Evolutionary conservation across 306 rosid genomes (phyloP).

Genomic region (Quercus alba): DNA sequence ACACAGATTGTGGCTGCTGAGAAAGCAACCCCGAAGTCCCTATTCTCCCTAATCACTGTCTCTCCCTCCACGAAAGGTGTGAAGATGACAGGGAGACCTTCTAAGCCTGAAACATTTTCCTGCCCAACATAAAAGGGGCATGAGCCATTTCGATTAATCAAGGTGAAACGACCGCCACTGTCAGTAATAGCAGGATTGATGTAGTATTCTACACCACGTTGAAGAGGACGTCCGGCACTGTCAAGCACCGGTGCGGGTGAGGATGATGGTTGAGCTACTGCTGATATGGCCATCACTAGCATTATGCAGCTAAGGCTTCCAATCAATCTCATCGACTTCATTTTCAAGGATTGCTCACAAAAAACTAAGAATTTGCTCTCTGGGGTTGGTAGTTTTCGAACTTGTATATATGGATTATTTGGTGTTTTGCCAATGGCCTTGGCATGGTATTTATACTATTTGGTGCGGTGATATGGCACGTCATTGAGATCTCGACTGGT

Average conservation of each 20-base stretch:
- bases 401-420: background rate
- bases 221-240: conserved; percentile 40
- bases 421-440: background rate
- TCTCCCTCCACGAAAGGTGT: conserved; percentile 37
- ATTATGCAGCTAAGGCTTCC: background rate
- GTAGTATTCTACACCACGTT: conserved; percentile 43
- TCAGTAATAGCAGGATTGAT: conserved; percentile 61
- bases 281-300: background rate
- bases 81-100: conserved; percentile 35
- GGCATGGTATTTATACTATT: background rate
- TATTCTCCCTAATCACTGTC: conserved; percentile 18
- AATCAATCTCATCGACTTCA: background rate
- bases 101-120: conserved; percentile 20
- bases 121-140: conserved; percentile 55
- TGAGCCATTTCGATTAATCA: conserved; percentile 20
- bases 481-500: background rate
- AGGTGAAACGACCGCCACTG: conserved; percentile 49
- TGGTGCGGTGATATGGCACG: background rate
- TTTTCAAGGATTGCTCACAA: background rate
- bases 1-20: conserved; percentile 22
- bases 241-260: conserved; percentile 35
- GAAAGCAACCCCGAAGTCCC: conserved; percentile 46
- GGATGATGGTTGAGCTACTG: conserved; percentile 24
- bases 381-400: background rate
- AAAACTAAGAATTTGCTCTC: background rate